Evolutionary conservation across 192 early-diverging fungal species (phyloP).

Genomic region (Phlyctochytrium bullatum): DNA sequence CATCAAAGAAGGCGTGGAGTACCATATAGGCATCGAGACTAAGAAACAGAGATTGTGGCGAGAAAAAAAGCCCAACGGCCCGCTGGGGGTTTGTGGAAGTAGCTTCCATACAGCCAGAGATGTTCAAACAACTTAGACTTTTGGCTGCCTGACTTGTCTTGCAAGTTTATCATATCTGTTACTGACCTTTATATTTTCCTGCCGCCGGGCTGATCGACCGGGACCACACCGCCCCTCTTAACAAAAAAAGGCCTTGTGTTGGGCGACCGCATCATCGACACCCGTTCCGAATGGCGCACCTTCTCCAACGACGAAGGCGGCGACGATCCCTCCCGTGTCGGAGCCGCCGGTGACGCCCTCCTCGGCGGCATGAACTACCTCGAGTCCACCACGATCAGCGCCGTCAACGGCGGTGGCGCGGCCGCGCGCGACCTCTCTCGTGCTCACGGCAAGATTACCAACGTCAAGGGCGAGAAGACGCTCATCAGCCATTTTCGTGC

Average conservation of each 20-base stretch:
- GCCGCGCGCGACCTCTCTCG: constrained; percentile 67
- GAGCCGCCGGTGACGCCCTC: constrained; percentile 74
- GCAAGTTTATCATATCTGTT: not conserved
- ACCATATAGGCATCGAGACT: too few species aligned
- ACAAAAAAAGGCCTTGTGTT: constrained; percentile 61
- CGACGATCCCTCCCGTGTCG: constrained; percentile 87
- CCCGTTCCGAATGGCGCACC: constrained; percentile 96
- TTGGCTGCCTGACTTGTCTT: not conserved
- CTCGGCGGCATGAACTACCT: constrained; percentile 71
- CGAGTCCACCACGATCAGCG: constrained; percentile 75
- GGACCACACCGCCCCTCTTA: too few species aligned
- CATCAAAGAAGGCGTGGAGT: too few species aligned
- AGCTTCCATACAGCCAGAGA: too few species aligned
- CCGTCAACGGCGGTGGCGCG: constrained; percentile 74
- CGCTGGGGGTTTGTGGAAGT: too few species aligned
- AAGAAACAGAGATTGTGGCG: too few species aligned
- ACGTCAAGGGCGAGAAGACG: constrained; percentile 70
- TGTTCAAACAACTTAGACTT: too few species aligned
- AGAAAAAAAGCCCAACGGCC: too few species aligned
- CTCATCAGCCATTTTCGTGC: constrained; percentile 67
- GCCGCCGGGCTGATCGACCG: not conserved
- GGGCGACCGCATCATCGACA: constrained; percentile 86
- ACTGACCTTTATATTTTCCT: not conserved
- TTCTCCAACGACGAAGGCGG: constrained; percentile 86
- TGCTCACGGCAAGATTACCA: constrained; percentile 67